Percentiles rank a stretch among this genome's conserved stretches.
Conservation (phyloP, 257 asterid species). For the Nicotiana tomentosiformis region DNA sequence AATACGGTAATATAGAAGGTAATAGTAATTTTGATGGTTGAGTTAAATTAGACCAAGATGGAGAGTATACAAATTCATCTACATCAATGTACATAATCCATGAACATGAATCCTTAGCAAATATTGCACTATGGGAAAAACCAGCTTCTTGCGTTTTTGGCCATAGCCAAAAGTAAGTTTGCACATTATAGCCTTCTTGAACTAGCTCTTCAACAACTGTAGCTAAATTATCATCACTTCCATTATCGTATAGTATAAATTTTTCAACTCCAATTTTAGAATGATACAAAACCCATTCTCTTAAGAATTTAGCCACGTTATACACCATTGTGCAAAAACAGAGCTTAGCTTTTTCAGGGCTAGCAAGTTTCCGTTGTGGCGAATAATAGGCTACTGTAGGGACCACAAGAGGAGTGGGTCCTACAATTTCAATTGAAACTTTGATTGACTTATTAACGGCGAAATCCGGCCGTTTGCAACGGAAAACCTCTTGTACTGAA, state of each 20-base stretch:
- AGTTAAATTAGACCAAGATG: constrained; percentile 39
- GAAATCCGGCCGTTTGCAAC: constrained; percentile 47
- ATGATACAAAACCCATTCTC: constrained; percentile 75
- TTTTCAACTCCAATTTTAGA: constrained; percentile 62
- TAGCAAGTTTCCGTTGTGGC: constrained; percentile 36
- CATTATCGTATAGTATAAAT: constrained; percentile 74
- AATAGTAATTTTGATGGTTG: constrained; percentile 42
- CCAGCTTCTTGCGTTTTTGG: constrained; percentile 90
- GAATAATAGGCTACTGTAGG: constrained; percentile 65
- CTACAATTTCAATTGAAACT: constrained; percentile 43
- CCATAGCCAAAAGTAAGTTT: constrained; percentile 61
- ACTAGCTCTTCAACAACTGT: constrained; percentile 33
- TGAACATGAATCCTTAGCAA: constrained; percentile 42
- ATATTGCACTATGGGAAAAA: constrained; percentile 59
- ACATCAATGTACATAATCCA: constrained; percentile 85
- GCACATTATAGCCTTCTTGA: constrained; percentile 45
- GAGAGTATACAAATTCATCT: constrained; percentile 77
- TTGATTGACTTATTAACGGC: constrained; percentile 18
- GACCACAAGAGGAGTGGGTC: constrained; percentile 34
- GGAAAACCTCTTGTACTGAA: constrained; percentile 81
- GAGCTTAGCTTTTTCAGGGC: constrained; percentile 26
- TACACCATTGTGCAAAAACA: constrained; percentile 90
- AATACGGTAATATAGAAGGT: constrained; percentile 2
- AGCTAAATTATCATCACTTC: constrained; percentile 58
- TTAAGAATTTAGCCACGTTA: constrained; percentile 59